Base-by-base conservation (phyloP, 2,329 filamentous ascomycete genomes). In the Penicillium sp. region DNA sequence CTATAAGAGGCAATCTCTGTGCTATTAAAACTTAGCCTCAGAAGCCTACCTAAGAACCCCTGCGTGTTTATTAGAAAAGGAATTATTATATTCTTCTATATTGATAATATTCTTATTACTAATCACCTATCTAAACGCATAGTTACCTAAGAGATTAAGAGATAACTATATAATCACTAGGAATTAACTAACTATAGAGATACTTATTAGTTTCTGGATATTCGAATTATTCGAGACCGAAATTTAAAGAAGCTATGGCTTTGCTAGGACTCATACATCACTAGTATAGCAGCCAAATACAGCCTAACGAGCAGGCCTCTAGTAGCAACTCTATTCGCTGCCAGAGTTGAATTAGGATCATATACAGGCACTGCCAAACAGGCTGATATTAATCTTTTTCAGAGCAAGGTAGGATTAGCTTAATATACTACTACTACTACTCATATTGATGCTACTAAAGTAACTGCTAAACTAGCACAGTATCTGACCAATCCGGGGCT, bases 371-470 rank as follows among this genome's bases (percentile, higher is more conserved):
- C n/a, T n/a, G n/a, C n/a, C n/a, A n/a, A n/a, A n/a, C n/a, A n/a
- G n/a, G n/a, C n/a, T n/a, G n/a, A n/a, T n/a, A 54, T n/a, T 37
- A 29, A 28, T 49, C 49, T 29, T n/a, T 54, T n/a, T 28, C 37
- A 34, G n/a, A n/a, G n/a, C n/a, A 53, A 43, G 29, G 21, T 53
- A 1, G 44, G 51, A 26, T 53, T 21, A 0, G 23, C 36, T 4
- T 11, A 33, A 9, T 53, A 48, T 36, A n/a, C 18, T 3, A 48
- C 44, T 0, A 53, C 19, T 4, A 48, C 36, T 7, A 53, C 44
- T 16, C 21, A 19, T 3, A 10, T 19, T 3, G 31, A 54, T 26
- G 31, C 21, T 2, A 21, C 31, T 1, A 54, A 48, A 14, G 10
- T 7, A 2, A 24, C 43, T 8, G 18, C 28, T 4, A 37, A 37